Evolutionary conservation across 257 asterid species (phyloP).

Genomic region (Nicotiana otophora): DNA sequence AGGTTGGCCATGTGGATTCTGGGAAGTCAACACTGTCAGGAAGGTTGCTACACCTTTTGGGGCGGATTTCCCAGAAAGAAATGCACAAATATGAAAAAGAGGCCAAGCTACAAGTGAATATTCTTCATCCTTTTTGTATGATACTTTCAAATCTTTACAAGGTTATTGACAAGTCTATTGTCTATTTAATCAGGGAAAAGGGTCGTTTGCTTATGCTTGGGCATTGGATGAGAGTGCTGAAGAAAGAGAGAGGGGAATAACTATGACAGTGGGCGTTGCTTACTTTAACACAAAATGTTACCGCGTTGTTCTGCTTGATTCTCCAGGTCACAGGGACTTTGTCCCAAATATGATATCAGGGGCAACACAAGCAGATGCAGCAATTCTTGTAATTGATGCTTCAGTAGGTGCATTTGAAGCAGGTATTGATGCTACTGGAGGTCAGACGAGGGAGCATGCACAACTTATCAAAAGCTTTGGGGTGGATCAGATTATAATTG

Average conservation of each 20-base stretch:
- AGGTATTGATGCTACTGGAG: conserved; percentile 74
- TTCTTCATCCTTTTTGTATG: not conserved
- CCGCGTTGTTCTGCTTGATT: conserved; percentile 84
- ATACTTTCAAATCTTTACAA: not conserved
- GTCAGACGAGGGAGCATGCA: conserved; percentile 94
- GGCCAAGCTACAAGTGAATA: conserved; percentile 70
- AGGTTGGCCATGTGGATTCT: conserved; percentile 99
- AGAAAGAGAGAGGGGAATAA: conserved; percentile 98
- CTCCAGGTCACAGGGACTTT: conserved; percentile 97
- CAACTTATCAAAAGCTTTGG: conserved; percentile 94
- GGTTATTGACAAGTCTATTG: conserved; percentile 15
- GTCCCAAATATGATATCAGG: conserved; percentile 99
- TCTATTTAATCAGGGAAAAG: conserved; percentile 74
- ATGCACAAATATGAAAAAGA: conserved; percentile 83
- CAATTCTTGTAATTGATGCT: conserved; percentile 87
- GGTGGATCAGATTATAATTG: conserved; percentile 80
- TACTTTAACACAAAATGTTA: conserved; percentile 65
- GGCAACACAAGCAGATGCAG: conserved; percentile 99
- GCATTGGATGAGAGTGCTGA: conserved; percentile 97
- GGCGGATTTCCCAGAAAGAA: conserved; percentile 74
- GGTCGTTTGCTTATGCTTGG: conserved; percentile 98
- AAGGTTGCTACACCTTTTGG: conserved; percentile 82
- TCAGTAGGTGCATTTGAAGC: conserved; percentile 90
- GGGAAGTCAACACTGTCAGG: conserved; percentile 99
- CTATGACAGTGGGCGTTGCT: conserved; percentile 96